phyloP scores from a whole-genome alignment of 495 filamentous ascomycete species.

The Penicillium daleae region DNA sequence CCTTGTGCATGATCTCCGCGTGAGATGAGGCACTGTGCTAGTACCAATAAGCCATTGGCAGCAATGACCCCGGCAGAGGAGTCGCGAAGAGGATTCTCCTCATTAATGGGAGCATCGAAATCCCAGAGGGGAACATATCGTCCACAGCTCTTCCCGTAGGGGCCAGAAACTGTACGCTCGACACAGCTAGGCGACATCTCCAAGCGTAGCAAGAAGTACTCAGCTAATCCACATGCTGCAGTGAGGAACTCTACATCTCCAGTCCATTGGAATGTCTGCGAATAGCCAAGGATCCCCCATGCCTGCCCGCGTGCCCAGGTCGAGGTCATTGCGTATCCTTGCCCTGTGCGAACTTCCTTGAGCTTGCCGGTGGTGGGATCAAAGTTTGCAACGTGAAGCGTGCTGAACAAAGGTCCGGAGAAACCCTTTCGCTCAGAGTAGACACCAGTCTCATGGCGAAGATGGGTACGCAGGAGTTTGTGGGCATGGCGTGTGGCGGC shows the following conservation, averaged over 20 bases:
- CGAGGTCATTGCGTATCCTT: conserved; percentile 42
- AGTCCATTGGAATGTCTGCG: conserved; percentile 48
- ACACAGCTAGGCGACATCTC: conserved; percentile 23
- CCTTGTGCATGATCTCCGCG: conserved; percentile 27
- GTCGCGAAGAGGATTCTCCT: conserved; percentile 33
- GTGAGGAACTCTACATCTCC: conserved; percentile 39
- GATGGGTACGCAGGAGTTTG: conserved; percentile 34
- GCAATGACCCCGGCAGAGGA: conserved; percentile 44
- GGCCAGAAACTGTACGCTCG: conserved; percentile 5
- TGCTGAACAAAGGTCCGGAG: conserved; percentile 25
- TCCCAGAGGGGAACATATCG: conserved; percentile 43
- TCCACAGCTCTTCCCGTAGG: conserved; percentile 12
- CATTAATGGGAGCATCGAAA: conserved; percentile 42
- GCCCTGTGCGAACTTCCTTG: conserved; percentile 39
- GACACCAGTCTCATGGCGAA: conserved; percentile 28
- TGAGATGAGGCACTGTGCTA: conserved; percentile 23
- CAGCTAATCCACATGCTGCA: conserved; percentile 36
- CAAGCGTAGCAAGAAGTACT: conserved; percentile 43
- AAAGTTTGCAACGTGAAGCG: conserved; percentile 47
- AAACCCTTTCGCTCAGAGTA: conserved; percentile 12
- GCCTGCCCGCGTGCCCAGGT: conserved; percentile 50
- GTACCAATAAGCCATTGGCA: conserved; percentile 43
- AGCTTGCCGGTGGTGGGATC: conserved; percentile 40
- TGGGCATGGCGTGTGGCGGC: conserved; percentile 44
- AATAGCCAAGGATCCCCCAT: conserved; percentile 49